Conservation (phyloP, 192 early-diverging fungal species). For the Entophlyctis luteolus region DNA sequence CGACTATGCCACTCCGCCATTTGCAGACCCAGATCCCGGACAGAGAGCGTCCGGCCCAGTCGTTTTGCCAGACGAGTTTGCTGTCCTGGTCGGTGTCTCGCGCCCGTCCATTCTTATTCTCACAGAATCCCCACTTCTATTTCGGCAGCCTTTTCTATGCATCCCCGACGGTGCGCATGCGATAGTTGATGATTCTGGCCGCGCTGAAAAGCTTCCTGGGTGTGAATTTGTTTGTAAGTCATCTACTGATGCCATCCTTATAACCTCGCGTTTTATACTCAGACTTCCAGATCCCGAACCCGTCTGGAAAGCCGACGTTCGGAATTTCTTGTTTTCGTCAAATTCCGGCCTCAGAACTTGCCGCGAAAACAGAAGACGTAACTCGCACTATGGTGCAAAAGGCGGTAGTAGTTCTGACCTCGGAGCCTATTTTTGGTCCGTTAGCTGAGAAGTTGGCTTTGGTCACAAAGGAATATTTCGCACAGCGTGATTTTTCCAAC, state of each 20-base stretch:
- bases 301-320: not conserved
- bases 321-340: slow-evolving; percentile 21
- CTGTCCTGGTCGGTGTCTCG: not conserved
- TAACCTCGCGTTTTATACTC: not conserved
- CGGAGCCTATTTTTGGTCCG: slow-evolving; percentile 3
- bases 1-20: slow-evolving; percentile 18
- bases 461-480: slow-evolving; percentile 17
- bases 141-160: slow-evolving; percentile 15
- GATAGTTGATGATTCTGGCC: not conserved
- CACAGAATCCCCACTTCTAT: not conserved
- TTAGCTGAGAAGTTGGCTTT: slow-evolving; percentile 5
- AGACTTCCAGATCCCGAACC: slow-evolving; percentile 17
- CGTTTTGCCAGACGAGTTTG: slow-evolving; percentile 8
- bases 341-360: slow-evolving; percentile 12
- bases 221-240: not conserved
- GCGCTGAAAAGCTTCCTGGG: not conserved
- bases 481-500: slow-evolving; percentile 21
- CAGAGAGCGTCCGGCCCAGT: not conserved
- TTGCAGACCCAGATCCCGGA: not conserved
- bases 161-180: slow-evolving; percentile 19
- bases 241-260: not conserved
- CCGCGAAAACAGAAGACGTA: not conserved
- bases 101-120: not conserved
- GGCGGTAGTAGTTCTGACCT: slow-evolving; percentile 20
- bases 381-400: slow-evolving; percentile 29